Conservation (phyloP, 768 basidiomycete genomes). For the Cystobasidium onofrii region DNA sequence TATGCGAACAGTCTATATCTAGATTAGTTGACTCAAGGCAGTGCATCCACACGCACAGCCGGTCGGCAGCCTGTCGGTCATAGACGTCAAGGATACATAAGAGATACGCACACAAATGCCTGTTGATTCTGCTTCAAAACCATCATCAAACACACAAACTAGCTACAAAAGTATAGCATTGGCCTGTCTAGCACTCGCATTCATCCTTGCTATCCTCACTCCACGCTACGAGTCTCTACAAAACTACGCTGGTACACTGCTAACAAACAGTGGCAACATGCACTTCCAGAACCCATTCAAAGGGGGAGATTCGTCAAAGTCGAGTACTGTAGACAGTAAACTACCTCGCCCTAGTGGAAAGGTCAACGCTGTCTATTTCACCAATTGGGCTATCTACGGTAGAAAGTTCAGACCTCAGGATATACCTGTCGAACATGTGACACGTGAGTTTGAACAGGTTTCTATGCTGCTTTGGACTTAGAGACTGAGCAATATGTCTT, state of each 20-base stretch:
- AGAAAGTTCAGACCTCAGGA: constrained; percentile 78
- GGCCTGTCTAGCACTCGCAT: background rate
- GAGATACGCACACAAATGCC: background rate
- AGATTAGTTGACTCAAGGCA: background rate
- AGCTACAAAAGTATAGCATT: background rate
- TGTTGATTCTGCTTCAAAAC: background rate
- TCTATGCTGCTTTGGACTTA: background rate
- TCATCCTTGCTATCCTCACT: background rate
- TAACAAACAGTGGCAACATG: background rate
- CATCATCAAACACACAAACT: background rate
- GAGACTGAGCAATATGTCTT: too few species aligned
- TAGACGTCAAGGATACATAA: too few species aligned
- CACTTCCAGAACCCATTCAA: constrained; percentile 30
- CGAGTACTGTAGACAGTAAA: background rate
- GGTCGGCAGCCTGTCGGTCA: background rate
- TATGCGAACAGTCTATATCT: too few species aligned
- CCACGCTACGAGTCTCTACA: background rate
- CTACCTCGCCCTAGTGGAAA: constrained; percentile 26
- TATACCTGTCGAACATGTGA: constrained; percentile 76
- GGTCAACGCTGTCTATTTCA: constrained; percentile 36
- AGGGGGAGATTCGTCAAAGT: background rate
- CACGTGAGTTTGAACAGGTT: constrained; percentile 43
- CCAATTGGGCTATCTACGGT: constrained; percentile 61
- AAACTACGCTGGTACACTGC: background rate
- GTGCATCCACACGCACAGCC: background rate